A percentile compares a stretch with the other conserved stretches of the same genome.
Conservation (phyloP, 2,329 filamentous ascomycete genomes). For the Parastagonospora nodorum region DNA sequence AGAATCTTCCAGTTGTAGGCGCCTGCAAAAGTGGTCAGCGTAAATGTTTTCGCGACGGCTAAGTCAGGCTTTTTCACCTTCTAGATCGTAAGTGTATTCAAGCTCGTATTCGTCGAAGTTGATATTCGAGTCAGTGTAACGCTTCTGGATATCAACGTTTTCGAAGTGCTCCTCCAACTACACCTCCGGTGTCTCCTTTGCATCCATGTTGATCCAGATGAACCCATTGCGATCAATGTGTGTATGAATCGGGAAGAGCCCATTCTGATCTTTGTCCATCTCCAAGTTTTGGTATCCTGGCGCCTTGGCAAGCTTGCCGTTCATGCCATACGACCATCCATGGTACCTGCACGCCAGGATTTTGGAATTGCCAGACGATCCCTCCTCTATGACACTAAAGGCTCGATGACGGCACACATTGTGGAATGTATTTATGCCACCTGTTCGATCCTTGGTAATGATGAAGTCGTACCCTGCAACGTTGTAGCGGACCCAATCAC, state of each 20-base stretch:
- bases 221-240: slow-evolving; percentile 34
- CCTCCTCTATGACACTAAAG: slow-evolving; percentile 38
- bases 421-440: slow-evolving; percentile 42
- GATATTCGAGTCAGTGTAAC: slow-evolving; percentile 14
- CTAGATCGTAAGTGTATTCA: slow-evolving; percentile 30
- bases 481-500: slow-evolving; percentile 27
- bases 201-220: slow-evolving; percentile 41
- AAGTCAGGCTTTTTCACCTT: background rate
- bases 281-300: slow-evolving; percentile 44
- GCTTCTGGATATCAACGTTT: slow-evolving; percentile 28
- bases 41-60: background rate
- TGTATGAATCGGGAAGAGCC: slow-evolving; percentile 36
- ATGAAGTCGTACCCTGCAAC: slow-evolving; percentile 30
- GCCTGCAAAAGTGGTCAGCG: background rate
- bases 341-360: slow-evolving; percentile 51
- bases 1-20: slow-evolving; percentile 36
- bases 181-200: slow-evolving; percentile 18
- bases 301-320: slow-evolving; percentile 50
- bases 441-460: slow-evolving; percentile 21
- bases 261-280: slow-evolving; percentile 34
- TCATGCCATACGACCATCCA: slow-evolving; percentile 51
- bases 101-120: slow-evolving; percentile 29
- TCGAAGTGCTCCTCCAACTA: slow-evolving; percentile 27
- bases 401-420: slow-evolving; percentile 52
- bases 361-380: slow-evolving; percentile 36